Evolutionary conservation across 805 yeast species (phyloP), one percentile per base, ranked within the genome.

Genomic region (Starmera caribaea): DNA sequence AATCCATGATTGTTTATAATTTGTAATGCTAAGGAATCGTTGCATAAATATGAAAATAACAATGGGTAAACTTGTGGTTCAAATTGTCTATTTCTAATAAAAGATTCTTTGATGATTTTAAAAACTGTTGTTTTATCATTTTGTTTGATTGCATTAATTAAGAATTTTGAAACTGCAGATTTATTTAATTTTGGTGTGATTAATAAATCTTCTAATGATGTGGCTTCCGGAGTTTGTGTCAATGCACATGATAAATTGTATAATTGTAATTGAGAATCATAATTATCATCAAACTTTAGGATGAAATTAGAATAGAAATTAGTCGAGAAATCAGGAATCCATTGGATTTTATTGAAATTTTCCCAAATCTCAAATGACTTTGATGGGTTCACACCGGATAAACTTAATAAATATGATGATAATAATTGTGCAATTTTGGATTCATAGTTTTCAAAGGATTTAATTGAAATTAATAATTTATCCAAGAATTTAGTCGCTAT

Each of bases 401-500:
- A 49, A 10, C 70, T 54, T 7, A 59, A 47, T 21, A 75, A 45
- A 45, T 70, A 76, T 11, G 63, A 57, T 3, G 79, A 66, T 29
- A 75, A 47, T 9, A 76, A 51, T 34, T 55, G 38, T 1, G 71
- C 61, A 16, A 74, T 59, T 40, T 63, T 61, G 8, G 53, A 35
- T 24, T 55, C 54, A 15, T 53, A 50, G 12, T 63, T 61, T 30
- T 56, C 53, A 37, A 58, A 57, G 16, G 55, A 49, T 48, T 64
- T 65, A 47, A 66, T 67, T 35, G 73, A 71, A 0, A 63, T 47
- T 33, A 81, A 54, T 6, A 80, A 62, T 32, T 67, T 62, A 51
- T 81, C 83, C 48, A 82, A 59, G 41, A 80, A 68, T 42, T 69
- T 64, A 1, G 81, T 68, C 4, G 86, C 79, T 32, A 69, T 47